Evolutionary conservation across 345 rosid species (phyloP).

Genomic region (Firmiana major): DNA sequence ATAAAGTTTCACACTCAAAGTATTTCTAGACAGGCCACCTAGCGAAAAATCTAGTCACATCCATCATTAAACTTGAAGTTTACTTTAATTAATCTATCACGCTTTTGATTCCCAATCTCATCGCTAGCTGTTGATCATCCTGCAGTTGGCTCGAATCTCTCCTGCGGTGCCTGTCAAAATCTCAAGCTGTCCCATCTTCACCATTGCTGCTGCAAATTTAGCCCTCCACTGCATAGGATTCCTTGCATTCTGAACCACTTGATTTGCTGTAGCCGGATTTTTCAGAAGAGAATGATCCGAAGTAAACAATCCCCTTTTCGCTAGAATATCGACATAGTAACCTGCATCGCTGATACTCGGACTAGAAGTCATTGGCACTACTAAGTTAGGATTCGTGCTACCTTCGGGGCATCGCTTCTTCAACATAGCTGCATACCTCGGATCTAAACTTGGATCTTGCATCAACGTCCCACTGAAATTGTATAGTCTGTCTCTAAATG

Average conservation of each 20-base stretch:
- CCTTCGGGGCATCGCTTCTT: constrained; percentile 39
- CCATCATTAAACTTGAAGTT: not conserved
- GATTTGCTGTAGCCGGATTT: constrained; percentile 25
- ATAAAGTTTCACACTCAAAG: not conserved
- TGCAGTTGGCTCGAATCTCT: constrained; percentile 60
- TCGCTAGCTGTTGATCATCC: constrained; percentile 35
- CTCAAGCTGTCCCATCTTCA: constrained; percentile 63
- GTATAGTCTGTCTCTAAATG: constrained; percentile 45
- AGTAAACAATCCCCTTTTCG: constrained; percentile 44
- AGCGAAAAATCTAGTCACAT: not conserved
- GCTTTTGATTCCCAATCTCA: not conserved
- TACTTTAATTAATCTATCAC: not conserved
- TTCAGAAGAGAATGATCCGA: constrained; percentile 54
- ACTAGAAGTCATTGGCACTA: constrained; percentile 37
- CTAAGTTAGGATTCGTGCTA: constrained; percentile 18
- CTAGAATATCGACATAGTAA: constrained; percentile 37
- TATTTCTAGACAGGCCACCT: not conserved
- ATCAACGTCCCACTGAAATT: constrained; percentile 27
- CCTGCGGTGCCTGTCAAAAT: constrained; percentile 63
- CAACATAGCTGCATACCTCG: constrained; percentile 39
- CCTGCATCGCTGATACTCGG: constrained; percentile 34
- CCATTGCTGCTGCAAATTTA: constrained; percentile 58
- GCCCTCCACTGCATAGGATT: constrained; percentile 30
- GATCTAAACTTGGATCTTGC: constrained; percentile 48
- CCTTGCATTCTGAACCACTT: constrained; percentile 32